Evolutionary conservation across 352 stramenopile genomes (phyloP).

Genomic region (Pilasporangium apinafurcum): DNA sequence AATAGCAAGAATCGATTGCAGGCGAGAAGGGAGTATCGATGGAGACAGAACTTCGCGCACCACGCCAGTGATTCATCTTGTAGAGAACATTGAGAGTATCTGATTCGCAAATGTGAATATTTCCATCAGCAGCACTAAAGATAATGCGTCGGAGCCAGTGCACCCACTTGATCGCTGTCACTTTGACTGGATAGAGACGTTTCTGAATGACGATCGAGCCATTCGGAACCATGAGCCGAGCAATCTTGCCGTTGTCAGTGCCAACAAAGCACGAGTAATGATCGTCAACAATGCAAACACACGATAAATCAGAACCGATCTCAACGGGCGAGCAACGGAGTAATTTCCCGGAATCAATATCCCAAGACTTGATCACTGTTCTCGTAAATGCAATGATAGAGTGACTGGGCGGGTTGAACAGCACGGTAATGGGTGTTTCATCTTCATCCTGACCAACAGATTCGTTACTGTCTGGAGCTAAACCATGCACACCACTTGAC

Average conservation of each 20-base stretch:
- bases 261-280: conserved; percentile 38
- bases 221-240: conserved; percentile 27
- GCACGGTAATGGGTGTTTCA: conserved; percentile 23
- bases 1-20: conserved; percentile 10
- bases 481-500: neutral
- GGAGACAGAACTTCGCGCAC: conserved; percentile 21
- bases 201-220: conserved; percentile 20
- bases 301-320: conserved; percentile 20
- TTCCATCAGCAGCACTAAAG: conserved; percentile 21
- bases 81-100: conserved; percentile 26
- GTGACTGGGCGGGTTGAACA: conserved; percentile 16
- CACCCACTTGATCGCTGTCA: conserved; percentile 16
- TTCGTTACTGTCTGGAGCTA: neutral
- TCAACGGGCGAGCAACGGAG: conserved; percentile 10
- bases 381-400: conserved; percentile 26
- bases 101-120: conserved; percentile 20
- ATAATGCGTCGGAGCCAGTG: conserved; percentile 10
- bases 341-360: conserved; percentile 11
- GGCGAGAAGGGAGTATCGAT: no score
- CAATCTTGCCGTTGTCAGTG: conserved; percentile 25
- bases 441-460: conserved; percentile 13
- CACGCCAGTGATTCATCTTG: conserved; percentile 36
- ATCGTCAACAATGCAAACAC: conserved; percentile 23
- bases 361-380: conserved; percentile 21
- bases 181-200: conserved; percentile 12